A percentile compares a stretch with the other conserved stretches of the same genome.
Conservation (phyloP, 192 early-diverging fungal species). For the Diversispora eburnea region DNA sequence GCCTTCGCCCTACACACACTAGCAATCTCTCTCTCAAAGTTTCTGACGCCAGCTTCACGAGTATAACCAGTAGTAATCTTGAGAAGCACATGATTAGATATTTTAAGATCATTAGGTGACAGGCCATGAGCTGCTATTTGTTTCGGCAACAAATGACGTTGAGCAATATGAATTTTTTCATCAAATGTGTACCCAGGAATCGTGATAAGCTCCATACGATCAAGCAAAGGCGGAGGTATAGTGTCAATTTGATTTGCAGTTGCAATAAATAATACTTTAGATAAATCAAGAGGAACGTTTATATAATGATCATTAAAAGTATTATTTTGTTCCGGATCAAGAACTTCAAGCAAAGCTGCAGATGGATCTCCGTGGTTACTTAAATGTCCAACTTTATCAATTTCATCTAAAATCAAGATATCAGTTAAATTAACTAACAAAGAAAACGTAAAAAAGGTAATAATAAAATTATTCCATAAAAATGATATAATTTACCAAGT, state of each 20-base stretch:
- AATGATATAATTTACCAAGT: conserved; percentile 46
- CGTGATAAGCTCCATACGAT: conserved; percentile 81
- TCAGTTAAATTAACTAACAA: too few relatives aligned
- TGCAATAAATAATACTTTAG: conserved; percentile 76
- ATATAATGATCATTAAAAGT: conserved; percentile 82
- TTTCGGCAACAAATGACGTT: conserved; percentile 71
- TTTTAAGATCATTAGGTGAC: conserved; percentile 36
- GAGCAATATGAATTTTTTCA: conserved; percentile 77
- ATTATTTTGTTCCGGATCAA: conserved; percentile 84
- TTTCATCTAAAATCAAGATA: conserved; percentile 55
- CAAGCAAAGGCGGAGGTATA: conserved; percentile 72
- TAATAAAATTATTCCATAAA: background rate
- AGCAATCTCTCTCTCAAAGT: conserved; percentile 69
- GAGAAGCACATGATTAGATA: conserved; percentile 54
- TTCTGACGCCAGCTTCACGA: conserved; percentile 77
- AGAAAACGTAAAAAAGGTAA: background rate
- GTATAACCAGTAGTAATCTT: conserved; percentile 70
- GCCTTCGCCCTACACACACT: conserved; percentile 65
- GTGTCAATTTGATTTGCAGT: conserved; percentile 77
- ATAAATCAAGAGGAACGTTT: conserved; percentile 62
- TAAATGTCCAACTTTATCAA: conserved; percentile 75
- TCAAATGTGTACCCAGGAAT: conserved; percentile 80
- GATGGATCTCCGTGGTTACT: conserved; percentile 69
- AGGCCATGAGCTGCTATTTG: conserved; percentile 67
- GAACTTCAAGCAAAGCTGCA: conserved; percentile 77